Evolutionary conservation across 495 filamentous ascomycete species (phyloP).

Genomic region (Podospora pseudocomata): DNA sequence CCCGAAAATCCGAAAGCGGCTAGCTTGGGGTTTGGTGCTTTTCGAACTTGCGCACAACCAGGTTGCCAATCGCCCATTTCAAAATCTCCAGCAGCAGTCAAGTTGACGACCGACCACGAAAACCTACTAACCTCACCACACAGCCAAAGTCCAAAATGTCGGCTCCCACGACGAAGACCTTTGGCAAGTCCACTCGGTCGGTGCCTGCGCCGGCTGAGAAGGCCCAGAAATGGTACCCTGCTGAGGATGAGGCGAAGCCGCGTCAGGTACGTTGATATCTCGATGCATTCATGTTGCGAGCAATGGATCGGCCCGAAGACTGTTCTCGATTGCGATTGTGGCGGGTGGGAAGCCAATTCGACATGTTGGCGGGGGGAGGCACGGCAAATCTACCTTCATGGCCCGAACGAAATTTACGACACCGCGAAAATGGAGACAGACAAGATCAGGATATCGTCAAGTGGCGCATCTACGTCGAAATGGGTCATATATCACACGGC

Average conservation of each 20-base stretch:
- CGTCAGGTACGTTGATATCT: slow-evolving; percentile 73
- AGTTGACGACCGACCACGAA: slow-evolving; percentile 37
- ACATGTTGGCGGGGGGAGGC: slow-evolving; percentile 12
- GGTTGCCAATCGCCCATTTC: slow-evolving; percentile 29
- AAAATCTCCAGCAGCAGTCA: slow-evolving; percentile 38
- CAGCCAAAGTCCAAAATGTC: slow-evolving; percentile 60
- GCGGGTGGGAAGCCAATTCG: slow-evolving; percentile 17
- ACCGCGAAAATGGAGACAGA: not conserved
- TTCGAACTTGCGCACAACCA: slow-evolving; percentile 37
- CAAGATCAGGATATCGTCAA: slow-evolving; percentile 3
- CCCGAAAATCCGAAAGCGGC: slow-evolving; percentile 27
- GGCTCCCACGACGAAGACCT: slow-evolving; percentile 78
- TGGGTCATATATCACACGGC: not conserved
- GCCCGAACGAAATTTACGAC: not conserved
- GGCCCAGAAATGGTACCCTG: slow-evolving; percentile 99
- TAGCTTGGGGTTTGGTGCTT: slow-evolving; percentile 38
- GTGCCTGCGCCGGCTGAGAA: slow-evolving; percentile 80
- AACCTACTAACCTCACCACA: slow-evolving; percentile 38
- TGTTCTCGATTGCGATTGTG: slow-evolving; percentile 15
- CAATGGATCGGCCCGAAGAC: slow-evolving; percentile 11
- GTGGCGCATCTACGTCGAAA: slow-evolving; percentile 5
- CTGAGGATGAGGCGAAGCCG: slow-evolving; percentile 83
- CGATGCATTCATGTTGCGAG: slow-evolving; percentile 22
- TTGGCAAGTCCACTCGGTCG: slow-evolving; percentile 92
- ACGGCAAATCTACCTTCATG: not conserved